These are phyloP conservation scores for Microsporum ferrugineum DNA, from an alignment of 2,329 filamentous ascomycete genomes.

Conservation along the genomic window DNA sequence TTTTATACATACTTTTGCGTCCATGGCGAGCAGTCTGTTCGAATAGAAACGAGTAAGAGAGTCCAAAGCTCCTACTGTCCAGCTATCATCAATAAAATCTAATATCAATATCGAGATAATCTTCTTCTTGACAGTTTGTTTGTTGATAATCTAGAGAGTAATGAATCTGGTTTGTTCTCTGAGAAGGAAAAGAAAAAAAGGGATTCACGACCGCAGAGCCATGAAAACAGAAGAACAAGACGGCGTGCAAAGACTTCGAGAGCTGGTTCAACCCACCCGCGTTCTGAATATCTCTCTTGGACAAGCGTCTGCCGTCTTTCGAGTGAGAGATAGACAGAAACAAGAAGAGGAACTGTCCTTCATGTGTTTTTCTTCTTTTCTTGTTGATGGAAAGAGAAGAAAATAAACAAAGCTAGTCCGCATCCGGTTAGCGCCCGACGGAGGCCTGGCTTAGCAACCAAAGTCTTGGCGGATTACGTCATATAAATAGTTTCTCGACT, in stretches of 20 bases:
- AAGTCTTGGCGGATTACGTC: slow-evolving; percentile 11
- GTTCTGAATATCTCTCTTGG: not conserved
- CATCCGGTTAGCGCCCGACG: slow-evolving; percentile 10
- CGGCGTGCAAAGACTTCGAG: not conserved
- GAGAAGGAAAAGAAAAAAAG: too few species aligned
- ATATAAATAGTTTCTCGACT: not conserved
- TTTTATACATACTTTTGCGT: slow-evolving; percentile 33
- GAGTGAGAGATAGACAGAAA: too few species aligned
- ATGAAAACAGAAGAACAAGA: not conserved
- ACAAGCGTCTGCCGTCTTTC: not conserved
- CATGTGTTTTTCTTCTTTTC: slow-evolving; percentile 5
- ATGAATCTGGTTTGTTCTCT: too few species aligned
- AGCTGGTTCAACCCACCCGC: not conserved
- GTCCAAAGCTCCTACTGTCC: not conserved
- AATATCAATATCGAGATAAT: not conserved
- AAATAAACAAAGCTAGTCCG: slow-evolving; percentile 17
- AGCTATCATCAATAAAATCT: not conserved
- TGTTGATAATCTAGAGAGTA: not conserved
- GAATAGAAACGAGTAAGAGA: not conserved
- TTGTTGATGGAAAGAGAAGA: slow-evolving; percentile 1
- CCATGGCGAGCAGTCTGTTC: slow-evolving; percentile 25
- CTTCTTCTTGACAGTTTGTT: not conserved
- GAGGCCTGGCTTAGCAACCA: slow-evolving; percentile 11
- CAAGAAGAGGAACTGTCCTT: not conserved
- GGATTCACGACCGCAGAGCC: not conserved